Evolutionary conservation across 2,329 filamentous ascomycete genomes (phyloP).

Genomic region (Trichoderma koningii): DNA sequence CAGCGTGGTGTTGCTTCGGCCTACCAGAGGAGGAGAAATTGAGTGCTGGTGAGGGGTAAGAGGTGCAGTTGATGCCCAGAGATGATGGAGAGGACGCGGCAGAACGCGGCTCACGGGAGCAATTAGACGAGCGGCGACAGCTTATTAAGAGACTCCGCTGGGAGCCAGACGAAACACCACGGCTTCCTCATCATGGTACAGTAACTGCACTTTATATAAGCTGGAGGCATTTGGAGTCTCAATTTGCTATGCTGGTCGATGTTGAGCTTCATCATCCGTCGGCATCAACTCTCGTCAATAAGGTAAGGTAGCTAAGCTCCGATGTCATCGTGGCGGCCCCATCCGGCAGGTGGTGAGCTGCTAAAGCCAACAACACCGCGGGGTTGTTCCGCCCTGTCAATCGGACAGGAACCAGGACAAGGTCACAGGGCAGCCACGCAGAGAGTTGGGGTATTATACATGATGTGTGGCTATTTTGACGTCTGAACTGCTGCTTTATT

Average conservation of each 20-base stretch:
- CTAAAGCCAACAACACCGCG: conserved; percentile 8
- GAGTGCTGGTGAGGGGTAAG: conserved; percentile 25
- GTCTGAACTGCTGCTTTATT: too few relatives aligned
- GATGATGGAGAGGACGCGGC: background rate
- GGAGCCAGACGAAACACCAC: too few relatives aligned
- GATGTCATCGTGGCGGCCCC: background rate
- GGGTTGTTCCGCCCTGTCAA: conserved; percentile 15
- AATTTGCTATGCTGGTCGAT: background rate
- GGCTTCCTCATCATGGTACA: background rate
- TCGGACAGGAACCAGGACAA: background rate
- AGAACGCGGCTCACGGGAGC: background rate
- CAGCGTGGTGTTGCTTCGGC: conserved; percentile 18
- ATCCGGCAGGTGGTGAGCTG: conserved; percentile 24
- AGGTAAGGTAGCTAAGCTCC: background rate
- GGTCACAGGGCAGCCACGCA: background rate
- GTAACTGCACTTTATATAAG: background rate
- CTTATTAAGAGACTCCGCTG: too few relatives aligned
- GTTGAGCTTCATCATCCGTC: too few relatives aligned
- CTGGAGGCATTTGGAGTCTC: background rate
- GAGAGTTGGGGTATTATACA: background rate
- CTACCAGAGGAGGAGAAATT: conserved; percentile 25
- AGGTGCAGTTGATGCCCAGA: conserved; percentile 16
- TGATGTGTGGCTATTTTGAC: background rate
- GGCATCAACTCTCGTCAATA: background rate
- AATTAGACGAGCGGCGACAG: background rate